phyloP scores from a whole-genome alignment of 495 filamentous ascomycete species.

The Aspergillus haitiensis region DNA sequence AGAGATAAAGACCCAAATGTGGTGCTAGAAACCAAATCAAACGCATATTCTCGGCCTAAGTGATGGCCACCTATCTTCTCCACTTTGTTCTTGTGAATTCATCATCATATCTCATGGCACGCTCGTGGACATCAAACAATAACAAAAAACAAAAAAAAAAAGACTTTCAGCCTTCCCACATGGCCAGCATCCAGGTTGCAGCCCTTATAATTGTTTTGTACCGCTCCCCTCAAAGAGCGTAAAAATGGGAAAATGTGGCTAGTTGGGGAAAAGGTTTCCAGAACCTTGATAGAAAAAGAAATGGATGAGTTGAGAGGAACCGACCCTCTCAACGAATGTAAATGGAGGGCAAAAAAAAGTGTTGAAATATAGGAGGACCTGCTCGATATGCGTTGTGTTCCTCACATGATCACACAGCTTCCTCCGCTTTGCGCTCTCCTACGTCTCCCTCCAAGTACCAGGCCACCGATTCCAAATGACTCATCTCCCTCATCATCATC shows the following conservation, averaged over 20 bases:
- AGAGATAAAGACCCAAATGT: background rate
- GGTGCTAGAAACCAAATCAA: too few relatives aligned
- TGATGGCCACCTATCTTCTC: background rate
- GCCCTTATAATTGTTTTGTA: background rate
- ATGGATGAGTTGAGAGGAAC: background rate
- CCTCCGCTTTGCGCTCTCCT: slow-evolving; percentile 57
- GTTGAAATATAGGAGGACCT: background rate
- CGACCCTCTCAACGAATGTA: background rate
- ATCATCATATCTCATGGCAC: slow-evolving; percentile 22
- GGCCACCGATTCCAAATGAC: slow-evolving; percentile 28
- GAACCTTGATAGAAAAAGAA: slow-evolving; percentile 16
- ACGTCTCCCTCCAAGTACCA: slow-evolving; percentile 36
- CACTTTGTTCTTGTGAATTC: background rate
- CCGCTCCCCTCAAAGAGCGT: background rate
- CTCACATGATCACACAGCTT: slow-evolving; percentile 56
- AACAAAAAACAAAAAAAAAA: background rate
- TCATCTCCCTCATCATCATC: slow-evolving; percentile 72
- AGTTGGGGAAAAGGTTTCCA: slow-evolving; percentile 17
- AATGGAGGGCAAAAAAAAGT: background rate
- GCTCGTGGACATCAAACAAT: slow-evolving; percentile 1
- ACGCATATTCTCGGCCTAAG: background rate
- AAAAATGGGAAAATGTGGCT: background rate
- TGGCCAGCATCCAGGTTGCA: slow-evolving; percentile 17
- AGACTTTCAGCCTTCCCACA: slow-evolving; percentile 11
- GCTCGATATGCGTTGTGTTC: too few relatives aligned